These are phyloP conservation scores for Salix udensis DNA, from an alignment of 345 rosid species.

Conservation along the genomic window DNA sequence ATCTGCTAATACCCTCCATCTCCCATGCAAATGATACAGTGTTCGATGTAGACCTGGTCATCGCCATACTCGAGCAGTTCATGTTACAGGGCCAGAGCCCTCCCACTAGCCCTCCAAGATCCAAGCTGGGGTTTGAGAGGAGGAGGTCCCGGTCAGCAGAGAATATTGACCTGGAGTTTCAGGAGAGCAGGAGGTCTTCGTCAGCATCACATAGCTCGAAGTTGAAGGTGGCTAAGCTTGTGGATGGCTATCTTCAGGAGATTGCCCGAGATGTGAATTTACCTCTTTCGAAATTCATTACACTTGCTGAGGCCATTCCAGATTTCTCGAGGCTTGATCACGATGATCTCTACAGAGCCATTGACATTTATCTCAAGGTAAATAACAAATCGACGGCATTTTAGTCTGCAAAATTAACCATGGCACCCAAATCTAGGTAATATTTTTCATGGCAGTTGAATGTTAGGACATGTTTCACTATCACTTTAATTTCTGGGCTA, in stretches of 20 bases:
- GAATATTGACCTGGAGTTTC: slow-evolving; percentile 75
- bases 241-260: slow-evolving; percentile 81
- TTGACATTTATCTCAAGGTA: slow-evolving; percentile 98
- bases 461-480: slow-evolving; percentile 18
- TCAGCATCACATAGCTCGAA: slow-evolving; percentile 94
- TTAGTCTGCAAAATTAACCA: slow-evolving; percentile 4
- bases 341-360: slow-evolving; percentile 89
- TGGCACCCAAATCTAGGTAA: neutral
- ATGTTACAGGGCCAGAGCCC: slow-evolving; percentile 92
- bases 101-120: slow-evolving; percentile 79
- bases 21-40: slow-evolving; percentile 41
- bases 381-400: neutral
- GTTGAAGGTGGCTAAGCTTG: slow-evolving; percentile 89
- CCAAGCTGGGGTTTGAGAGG: slow-evolving; percentile 65
- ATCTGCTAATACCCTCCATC: slow-evolving; percentile 68
- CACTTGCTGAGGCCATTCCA: slow-evolving; percentile 74
- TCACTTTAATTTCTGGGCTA: neutral
- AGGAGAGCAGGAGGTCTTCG: slow-evolving; percentile 88
- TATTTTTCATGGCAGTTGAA: neutral
- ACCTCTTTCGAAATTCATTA: slow-evolving; percentile 73
- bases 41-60: slow-evolving; percentile 75
- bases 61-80: slow-evolving; percentile 76
- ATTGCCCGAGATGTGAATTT: slow-evolving; percentile 69
- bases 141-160: slow-evolving; percentile 92
- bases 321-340: slow-evolving; percentile 83